Base-by-base conservation (phyloP, 768 basidiomycete species). In the Termitomyces sp. region DNA sequence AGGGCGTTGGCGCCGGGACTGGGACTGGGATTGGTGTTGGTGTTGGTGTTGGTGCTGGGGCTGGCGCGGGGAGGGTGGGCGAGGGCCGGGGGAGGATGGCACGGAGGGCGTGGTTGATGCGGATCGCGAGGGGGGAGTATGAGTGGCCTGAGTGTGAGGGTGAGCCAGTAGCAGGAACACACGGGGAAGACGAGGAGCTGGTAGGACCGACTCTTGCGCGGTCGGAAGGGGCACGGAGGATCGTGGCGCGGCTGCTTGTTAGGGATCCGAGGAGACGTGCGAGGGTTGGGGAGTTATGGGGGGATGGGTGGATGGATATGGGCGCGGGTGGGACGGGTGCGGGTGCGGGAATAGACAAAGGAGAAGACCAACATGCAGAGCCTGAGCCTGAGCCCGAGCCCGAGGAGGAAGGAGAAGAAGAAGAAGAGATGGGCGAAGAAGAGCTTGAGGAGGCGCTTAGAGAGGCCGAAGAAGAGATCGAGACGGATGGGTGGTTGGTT, bases 71-170 rank as follows among this genome's bases (percentile, higher is more conserved):
- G 63, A 20, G 69, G 67, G 25, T 69, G 66, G 64, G 60, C 89
- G 73, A 67, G 25, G 55, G 66, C 63, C 63, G 64, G 58, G 68
- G 71, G 60, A 62, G 74, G 59, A 69, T 74, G 51, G 76, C 80
- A 70, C 73, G 83, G 64, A 71, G 84, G 63, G 77, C 76, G 56
- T 86, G 88, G 80, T 76, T 95, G 65, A 84, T 93, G 78, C 79
- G 84, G 56, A 94, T 96, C 67, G 93, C 92, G 14, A 83, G 85
- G 69, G 89, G 87, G 48, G 88, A 92, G 69, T 95, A 86, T 73
- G 69, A 77, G 56, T 96, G 91, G 91, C 89, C 91, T 47, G 71
- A 68, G 37, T 58, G 58, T 31, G 55, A 8, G 34, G 49, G 25
- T 31, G 25, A 25, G 25, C 25, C 25, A 25, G 25, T 25, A 25